A percentile compares a stretch with the other conserved stretches of the same genome.
These are phyloP conservation scores for Phyllosticta ampelicida DNA, from an alignment of 2,329 filamentous ascomycete genomes.

Conservation along the genomic window DNA sequence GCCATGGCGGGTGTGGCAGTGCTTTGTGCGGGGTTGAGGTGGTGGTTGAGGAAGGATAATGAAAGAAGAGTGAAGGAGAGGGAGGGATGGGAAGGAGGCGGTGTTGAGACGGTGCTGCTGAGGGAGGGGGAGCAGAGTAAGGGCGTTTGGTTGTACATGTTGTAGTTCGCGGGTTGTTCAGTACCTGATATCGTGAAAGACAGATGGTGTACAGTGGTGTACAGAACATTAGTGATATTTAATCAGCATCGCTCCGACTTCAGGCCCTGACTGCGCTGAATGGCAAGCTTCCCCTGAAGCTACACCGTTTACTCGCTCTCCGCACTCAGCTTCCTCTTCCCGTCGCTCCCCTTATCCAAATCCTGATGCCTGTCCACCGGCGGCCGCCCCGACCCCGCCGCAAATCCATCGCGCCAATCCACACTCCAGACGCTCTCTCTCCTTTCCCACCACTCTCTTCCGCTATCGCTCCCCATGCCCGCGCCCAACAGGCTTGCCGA, in stretches of 20 bases:
- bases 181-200: not conserved
- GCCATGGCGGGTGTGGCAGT: slow-evolving; percentile 39
- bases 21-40: slow-evolving; percentile 33
- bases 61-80: slow-evolving; percentile 3
- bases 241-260: not conserved
- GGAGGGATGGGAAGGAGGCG: not conserved
- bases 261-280: not conserved
- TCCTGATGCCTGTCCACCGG: not conserved
- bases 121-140: not conserved
- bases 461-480: not conserved
- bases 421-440: not conserved
- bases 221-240: not conserved
- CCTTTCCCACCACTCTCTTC: slow-evolving; percentile 2
- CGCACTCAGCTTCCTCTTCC: not conserved
- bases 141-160: not conserved
- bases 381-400: not conserved
- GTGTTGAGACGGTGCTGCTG: not conserved
- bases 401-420: not conserved
- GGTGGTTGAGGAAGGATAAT: slow-evolving; percentile 28
- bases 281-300: not conserved
- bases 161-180: not conserved
- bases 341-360: not conserved
- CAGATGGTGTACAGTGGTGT: not conserved
- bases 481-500: not conserved
- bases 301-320: not conserved